Percentiles rank a stretch among this genome's conserved stretches.
Evolutionary conservation across 495 filamentous ascomycete species (phyloP).

Genomic region (Immersiella caudata): DNA sequence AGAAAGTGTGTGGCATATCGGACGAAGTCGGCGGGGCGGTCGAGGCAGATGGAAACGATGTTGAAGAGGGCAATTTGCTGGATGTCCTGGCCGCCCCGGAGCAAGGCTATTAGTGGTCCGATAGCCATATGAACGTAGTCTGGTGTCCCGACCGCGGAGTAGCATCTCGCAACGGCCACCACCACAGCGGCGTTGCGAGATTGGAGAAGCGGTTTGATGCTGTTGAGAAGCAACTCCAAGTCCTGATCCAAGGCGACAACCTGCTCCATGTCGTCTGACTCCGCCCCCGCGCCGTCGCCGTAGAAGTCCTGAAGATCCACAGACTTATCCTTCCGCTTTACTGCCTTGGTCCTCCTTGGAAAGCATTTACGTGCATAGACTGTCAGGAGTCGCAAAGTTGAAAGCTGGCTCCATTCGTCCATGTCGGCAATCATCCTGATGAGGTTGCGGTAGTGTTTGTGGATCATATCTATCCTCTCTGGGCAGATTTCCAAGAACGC

Average conservation of each 20-base stretch:
- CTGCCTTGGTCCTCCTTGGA: conserved; percentile 66
- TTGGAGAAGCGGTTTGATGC: conserved; percentile 80
- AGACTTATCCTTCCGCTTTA: conserved; percentile 40
- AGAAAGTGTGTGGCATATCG: conserved; percentile 86
- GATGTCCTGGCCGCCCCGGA: conserved; percentile 82
- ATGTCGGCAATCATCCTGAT: conserved; percentile 94
- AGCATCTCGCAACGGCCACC: conserved; percentile 82
- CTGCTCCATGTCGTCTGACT: conserved; percentile 58
- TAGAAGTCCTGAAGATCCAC: conserved; percentile 72
- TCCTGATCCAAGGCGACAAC: conserved; percentile 74
- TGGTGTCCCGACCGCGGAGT: conserved; percentile 75
- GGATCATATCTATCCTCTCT: conserved; percentile 80
- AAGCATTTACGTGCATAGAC: conserved; percentile 88
- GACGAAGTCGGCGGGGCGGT: conserved; percentile 73
- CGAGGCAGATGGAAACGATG: conserved; percentile 84
- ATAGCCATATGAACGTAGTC: conserved; percentile 71
- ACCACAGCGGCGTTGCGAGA: conserved; percentile 93
- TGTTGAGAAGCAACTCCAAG: conserved; percentile 76
- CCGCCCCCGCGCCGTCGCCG: conserved; percentile 54
- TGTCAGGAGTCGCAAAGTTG: conserved; percentile 76
- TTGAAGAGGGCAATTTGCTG: conserved; percentile 89
- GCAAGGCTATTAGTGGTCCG: conserved; percentile 81
- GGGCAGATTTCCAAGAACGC: conserved; percentile 91
- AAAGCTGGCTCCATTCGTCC: conserved; percentile 97
- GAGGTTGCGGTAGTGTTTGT: conserved; percentile 82